phyloP scores from a whole-genome alignment of 257 asterid species.

The Solanum ossicruentum region DNA sequence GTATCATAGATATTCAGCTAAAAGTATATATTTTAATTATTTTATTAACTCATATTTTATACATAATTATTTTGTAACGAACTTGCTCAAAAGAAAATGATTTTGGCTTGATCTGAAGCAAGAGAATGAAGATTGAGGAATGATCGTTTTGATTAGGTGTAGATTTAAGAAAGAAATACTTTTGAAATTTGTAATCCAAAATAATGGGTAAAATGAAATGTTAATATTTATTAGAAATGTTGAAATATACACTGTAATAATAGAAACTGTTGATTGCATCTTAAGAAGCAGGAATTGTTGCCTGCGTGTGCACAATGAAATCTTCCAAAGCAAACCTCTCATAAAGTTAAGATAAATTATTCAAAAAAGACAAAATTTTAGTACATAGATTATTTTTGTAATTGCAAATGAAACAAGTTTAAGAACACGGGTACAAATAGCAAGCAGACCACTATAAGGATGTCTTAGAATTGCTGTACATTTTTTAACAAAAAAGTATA shows the following conservation, averaged over 20 bases:
- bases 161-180: no score
- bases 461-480: no score
- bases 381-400: not conserved
- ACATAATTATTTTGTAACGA: no score
- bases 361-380: not conserved
- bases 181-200: not conserved
- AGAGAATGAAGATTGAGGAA: no score
- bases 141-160: no score
- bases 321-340: not conserved
- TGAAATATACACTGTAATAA: not conserved
- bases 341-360: not conserved
- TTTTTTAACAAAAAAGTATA: not conserved
- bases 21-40: no score
- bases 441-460: not conserved
- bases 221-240: not conserved
- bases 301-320: not conserved
- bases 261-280: not conserved
- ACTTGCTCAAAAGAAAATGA: no score
- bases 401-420: not conserved
- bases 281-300: not conserved
- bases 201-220: not conserved
- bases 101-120: no score
- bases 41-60: no score
- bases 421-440: not conserved
- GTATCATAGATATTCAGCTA: no score